Evolutionary conservation across 495 filamentous ascomycete species (phyloP).

Genomic region (Talaromyces borbonicus): DNA sequence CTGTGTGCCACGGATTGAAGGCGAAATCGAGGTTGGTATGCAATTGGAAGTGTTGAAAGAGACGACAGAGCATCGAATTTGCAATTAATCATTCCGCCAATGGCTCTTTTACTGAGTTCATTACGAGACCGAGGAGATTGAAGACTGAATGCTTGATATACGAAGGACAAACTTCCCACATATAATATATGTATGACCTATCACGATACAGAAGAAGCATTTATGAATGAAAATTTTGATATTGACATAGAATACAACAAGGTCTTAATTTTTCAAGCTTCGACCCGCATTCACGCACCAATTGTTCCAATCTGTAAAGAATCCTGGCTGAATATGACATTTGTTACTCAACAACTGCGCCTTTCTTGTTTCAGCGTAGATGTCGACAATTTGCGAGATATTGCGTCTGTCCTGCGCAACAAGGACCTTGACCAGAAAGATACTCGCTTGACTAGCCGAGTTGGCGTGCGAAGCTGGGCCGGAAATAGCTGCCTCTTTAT

Average conservation of each 20-base stretch:
- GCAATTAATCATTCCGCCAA: too few species aligned
- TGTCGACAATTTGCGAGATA: conserved; percentile 38
- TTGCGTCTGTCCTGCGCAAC: conserved; percentile 38
- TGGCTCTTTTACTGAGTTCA: too few species aligned
- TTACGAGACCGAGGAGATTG: too few species aligned
- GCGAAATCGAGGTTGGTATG: conserved; percentile 44
- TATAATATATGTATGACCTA: too few species aligned
- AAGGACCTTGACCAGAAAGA: conserved; percentile 53
- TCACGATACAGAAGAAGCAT: too few species aligned
- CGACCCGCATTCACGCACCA: conserved; percentile 48
- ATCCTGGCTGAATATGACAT: conserved; percentile 45
- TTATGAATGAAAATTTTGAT: not conserved
- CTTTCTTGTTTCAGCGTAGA: conserved; percentile 49
- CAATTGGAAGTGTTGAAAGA: conserved; percentile 43
- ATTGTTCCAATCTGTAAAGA: conserved; percentile 62
- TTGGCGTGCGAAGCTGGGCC: conserved; percentile 44
- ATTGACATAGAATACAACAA: not conserved
- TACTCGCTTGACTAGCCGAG: conserved; percentile 52
- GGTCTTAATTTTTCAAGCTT: conserved; percentile 28
- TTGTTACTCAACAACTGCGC: conserved; percentile 45
- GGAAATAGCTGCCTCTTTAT: conserved; percentile 59
- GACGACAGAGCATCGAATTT: conserved; percentile 50
- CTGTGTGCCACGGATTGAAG: conserved; percentile 50
- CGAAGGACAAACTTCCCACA: too few species aligned
- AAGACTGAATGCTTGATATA: too few species aligned